Conservation (phyloP, 176 grass and related monocot genomes). For the Musa acuminata region DNA sequence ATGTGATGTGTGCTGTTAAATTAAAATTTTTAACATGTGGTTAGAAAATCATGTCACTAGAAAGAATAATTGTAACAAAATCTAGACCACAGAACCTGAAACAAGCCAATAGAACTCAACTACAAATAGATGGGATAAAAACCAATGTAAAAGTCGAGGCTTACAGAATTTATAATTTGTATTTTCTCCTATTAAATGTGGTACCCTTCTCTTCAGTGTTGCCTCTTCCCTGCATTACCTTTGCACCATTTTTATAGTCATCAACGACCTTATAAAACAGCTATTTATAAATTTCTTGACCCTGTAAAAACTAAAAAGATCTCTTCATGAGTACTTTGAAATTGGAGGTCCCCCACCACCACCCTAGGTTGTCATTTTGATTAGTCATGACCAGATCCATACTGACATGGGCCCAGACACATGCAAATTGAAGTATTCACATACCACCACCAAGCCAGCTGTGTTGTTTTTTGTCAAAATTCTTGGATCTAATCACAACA, state of each 20-base stretch:
- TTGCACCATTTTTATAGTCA: not conserved
- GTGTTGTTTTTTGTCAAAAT: no score
- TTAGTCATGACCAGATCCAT: no score
- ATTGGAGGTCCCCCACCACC: no score
- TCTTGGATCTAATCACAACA: no score
- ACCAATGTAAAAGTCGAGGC: not conserved
- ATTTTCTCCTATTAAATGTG: not conserved
- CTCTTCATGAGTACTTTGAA: not conserved
- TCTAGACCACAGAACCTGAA: no score
- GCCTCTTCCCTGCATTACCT: not conserved
- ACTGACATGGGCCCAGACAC: no score
- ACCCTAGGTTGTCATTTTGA: no score
- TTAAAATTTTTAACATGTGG: not conserved
- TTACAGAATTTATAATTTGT: not conserved
- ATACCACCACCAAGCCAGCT: no score
- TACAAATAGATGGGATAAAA: not conserved
- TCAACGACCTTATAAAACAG: not conserved
- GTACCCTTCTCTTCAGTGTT: not conserved
- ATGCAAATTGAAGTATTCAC: no score
- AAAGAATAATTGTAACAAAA: no score
- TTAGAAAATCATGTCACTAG: not conserved
- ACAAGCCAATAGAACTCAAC: not conserved
- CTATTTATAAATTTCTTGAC: not conserved
- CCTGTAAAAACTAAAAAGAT: not conserved
- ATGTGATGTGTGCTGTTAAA: no score